Base-by-base conservation (phyloP, 2,329 filamentous ascomycete genomes). In the Ilyonectria mors-panacis region DNA sequence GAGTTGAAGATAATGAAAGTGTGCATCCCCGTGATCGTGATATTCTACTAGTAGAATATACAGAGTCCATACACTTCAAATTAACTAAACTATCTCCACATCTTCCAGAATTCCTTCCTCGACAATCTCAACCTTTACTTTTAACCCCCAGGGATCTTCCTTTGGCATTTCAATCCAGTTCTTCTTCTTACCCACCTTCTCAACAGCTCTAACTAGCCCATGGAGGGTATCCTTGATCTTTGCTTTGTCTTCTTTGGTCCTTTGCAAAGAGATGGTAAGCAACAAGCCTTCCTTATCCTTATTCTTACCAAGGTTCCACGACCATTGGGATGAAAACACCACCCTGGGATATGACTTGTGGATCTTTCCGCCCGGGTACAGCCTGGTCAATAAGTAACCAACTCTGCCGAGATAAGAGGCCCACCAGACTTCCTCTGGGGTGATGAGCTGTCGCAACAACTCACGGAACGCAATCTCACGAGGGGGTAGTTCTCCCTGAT, bases 361-460 rank as follows among this genome's bases (percentile, higher is more conserved):
- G 3, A 87, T 76, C 1, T 83, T 78, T 1, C 91, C 91, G 1
- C 88, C 85, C 1, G 91, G 91, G 78, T 91, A 92, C 7, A 92
- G 81, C 12, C 80, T 82, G 0, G 86, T 87, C 28, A 92, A 80
- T 8, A 92, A 76, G 6, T 82, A 82, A 2, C 88, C 89, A 1
- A 92, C 83, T 17, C 85, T 84, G 0, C 91, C 91, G 1, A 92
- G 73, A 73, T 91, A 93, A 59, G 83, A 85, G 59, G 87, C 85
- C 91, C 90, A 93, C 90, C 91, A 93, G 12, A 86, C 82, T 64
- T 87, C 83, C 69, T 86, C 84, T 0, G 82, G 77, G 0, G 86
- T 87, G 3, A 91, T 78, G 4, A 92, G 81, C 39, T 81, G 79
- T 42, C 85, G 80, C 35, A 93, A 81, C 4, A 85, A 83, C 1